Conservation (phyloP, 2,329 filamentous ascomycete genomes). For the Penicillium sp. region DNA sequence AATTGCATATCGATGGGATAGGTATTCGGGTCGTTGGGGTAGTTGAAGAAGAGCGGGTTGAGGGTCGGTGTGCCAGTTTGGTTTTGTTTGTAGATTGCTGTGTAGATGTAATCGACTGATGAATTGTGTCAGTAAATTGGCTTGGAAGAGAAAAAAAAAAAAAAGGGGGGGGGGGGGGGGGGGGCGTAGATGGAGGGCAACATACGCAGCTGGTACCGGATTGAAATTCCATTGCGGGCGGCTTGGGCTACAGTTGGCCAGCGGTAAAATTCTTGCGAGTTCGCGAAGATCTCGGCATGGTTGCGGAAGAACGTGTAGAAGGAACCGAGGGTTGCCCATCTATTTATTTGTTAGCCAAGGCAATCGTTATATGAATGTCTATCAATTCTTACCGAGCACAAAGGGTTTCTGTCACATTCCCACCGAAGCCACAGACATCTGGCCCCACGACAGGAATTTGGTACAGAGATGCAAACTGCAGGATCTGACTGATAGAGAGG, state of each 20-base stretch:
- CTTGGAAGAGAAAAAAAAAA: neutral
- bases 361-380: neutral
- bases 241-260: slow-evolving; percentile 64
- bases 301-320: slow-evolving; percentile 75
- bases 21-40: slow-evolving; percentile 57
- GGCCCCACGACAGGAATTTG: slow-evolving; percentile 66
- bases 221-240: slow-evolving; percentile 66
- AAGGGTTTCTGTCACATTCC: slow-evolving; percentile 63
- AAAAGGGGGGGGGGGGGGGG: no score
- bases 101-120: slow-evolving; percentile 71
- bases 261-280: slow-evolving; percentile 68
- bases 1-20: slow-evolving; percentile 55
- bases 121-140: neutral
- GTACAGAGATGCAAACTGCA: slow-evolving; percentile 63
- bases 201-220: slow-evolving; percentile 63
- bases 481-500: slow-evolving; percentile 56
- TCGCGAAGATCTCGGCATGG: slow-evolving; percentile 57
- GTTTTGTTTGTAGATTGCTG: slow-evolving; percentile 61
- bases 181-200: no score
- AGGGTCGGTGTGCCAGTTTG: slow-evolving; percentile 64
- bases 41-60: slow-evolving; percentile 69
- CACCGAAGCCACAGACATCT: slow-evolving; percentile 76
- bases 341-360: slow-evolving; percentile 1
- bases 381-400: slow-evolving; percentile 56
- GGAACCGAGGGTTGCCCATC: slow-evolving; percentile 67